Base-by-base conservation (phyloP, 306 rosid species). In the Pterocarpus santalinus region DNA sequence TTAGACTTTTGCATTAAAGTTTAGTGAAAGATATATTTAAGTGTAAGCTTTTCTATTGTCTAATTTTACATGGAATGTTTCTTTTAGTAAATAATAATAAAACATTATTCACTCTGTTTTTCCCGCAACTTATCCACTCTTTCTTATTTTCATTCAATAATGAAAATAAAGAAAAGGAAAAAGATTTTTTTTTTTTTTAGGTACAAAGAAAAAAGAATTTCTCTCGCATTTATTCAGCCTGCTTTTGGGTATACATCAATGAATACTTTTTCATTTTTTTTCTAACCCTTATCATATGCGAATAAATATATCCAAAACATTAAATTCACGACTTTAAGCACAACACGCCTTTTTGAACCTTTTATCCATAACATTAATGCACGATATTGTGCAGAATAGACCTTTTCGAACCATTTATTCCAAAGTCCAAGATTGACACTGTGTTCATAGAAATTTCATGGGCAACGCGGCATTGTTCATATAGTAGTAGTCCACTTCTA, bases 341-440 rank as follows among this genome's bases (percentile, higher is more conserved):
- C 36, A 3, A 8, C 44, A 58, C 38, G 56, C 10, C 38, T 30
- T 41, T 51, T 51, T 51, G 5, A 51, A 51, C 56, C 5, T 12
- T 51, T 14, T 51, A 51, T 12, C 14, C n/a, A 7, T 51, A 14
- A 14, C 5, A 51, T 51, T 51, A 51, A 51, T 51, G 56, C 6
- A 51, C 3, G 4, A 51, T n/a, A 47, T 47, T 47, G 53, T 51
- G 17, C 53, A 51, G 56, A 12, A 51, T 51, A 51, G 16, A 12
- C 16, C 17, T 4, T 69, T 69, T 1, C 16, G 70, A 69, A 69
- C 64, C 83, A 71, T 22, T 22, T 3, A 51, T 71, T 80, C 56
- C 46, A 12, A 33, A 79, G 82, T 79, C 82, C 38, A 71, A 49
- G 56, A 61, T 80, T 72, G 52, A 38, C 73, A 71, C 78, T 6